A percentile compares a stretch with the other conserved stretches of the same genome.
phyloP scores from a whole-genome alignment of 805 yeast genomes.

The Ogataea trehalophila region DNA sequence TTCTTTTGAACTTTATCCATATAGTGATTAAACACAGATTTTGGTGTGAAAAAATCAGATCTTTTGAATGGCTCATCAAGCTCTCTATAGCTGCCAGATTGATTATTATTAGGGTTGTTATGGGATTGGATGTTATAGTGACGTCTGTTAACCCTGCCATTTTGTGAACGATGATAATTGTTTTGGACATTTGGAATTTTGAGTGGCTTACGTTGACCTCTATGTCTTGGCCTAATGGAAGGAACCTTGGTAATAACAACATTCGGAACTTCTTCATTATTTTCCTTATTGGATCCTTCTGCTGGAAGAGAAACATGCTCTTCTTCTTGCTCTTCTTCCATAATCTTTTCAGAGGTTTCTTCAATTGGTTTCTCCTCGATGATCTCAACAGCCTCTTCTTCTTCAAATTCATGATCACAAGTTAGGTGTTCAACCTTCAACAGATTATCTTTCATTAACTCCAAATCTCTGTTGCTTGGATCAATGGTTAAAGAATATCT shows the following conservation, averaged over 20 bases:
- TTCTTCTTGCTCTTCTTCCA: constrained; percentile 6
- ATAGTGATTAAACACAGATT: constrained; percentile 63
- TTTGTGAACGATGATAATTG: constrained; percentile 16
- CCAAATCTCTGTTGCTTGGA: constrained; percentile 76
- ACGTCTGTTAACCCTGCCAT: constrained; percentile 17
- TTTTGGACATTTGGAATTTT: constrained; percentile 23
- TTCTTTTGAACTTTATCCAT: constrained; percentile 57
- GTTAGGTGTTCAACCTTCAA: constrained; percentile 62
- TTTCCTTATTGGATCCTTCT: not conserved
- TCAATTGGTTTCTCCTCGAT: constrained; percentile 16
- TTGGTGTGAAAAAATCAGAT: constrained; percentile 75
- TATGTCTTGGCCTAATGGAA: constrained; percentile 10
- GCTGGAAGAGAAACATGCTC: no score
- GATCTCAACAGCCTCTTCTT: constrained; percentile 17
- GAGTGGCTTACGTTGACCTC: constrained; percentile 27
- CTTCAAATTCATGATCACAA: constrained; percentile 66
- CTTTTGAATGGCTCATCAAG: constrained; percentile 36
- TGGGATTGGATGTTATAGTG: constrained; percentile 1
- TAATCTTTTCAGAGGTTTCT: constrained; percentile 2
- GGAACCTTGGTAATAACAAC: constrained; percentile 2
- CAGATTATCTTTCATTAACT: constrained; percentile 56
- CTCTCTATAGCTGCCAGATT: constrained; percentile 12
- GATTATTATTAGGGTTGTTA: constrained; percentile 14
- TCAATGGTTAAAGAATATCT: constrained; percentile 76
- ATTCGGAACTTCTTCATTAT: constrained; percentile 12